Evolutionary conservation across 2,329 filamentous ascomycete species (phyloP).

Genomic region (Colletotrichum euphorbiae): DNA sequence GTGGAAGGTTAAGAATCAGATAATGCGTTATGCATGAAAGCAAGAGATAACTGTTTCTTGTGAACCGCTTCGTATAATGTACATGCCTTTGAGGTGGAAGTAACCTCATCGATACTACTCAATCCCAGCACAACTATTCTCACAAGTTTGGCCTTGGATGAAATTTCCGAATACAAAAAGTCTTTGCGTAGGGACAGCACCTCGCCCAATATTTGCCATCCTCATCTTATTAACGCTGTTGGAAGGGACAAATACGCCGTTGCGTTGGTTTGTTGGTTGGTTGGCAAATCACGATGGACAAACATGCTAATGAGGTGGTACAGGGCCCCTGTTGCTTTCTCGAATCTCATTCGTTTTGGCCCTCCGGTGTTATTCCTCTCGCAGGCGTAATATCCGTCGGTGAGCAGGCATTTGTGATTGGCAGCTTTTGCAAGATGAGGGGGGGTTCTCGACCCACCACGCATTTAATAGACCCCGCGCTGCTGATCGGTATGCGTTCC

Average conservation of each 20-base stretch:
- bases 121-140: too few relatives aligned
- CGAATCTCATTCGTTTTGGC: not conserved
- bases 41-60: too few relatives aligned
- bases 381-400: constrained; percentile 5
- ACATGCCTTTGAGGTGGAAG: too few relatives aligned
- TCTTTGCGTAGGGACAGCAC: too few relatives aligned
- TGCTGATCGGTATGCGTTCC: not conserved
- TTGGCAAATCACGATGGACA: not conserved
- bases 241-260: not conserved
- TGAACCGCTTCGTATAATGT: too few relatives aligned
- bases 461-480: constrained; percentile 4
- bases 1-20: too few relatives aligned
- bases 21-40: too few relatives aligned
- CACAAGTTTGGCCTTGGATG: too few relatives aligned
- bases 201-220: too few relatives aligned
- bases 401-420: constrained; percentile 2
- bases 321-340: not conserved
- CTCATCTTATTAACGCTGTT: not conserved
- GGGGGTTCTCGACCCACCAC: not conserved
- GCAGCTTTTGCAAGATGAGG: not conserved
- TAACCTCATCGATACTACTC: too few relatives aligned
- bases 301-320: not conserved
- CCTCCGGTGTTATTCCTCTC: not conserved
- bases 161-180: too few relatives aligned
- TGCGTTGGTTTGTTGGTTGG: not conserved